These are phyloP conservation scores for Salicornia ramosissima DNA, from an alignment of 148 eudicot species.

Conservation along the genomic window DNA sequence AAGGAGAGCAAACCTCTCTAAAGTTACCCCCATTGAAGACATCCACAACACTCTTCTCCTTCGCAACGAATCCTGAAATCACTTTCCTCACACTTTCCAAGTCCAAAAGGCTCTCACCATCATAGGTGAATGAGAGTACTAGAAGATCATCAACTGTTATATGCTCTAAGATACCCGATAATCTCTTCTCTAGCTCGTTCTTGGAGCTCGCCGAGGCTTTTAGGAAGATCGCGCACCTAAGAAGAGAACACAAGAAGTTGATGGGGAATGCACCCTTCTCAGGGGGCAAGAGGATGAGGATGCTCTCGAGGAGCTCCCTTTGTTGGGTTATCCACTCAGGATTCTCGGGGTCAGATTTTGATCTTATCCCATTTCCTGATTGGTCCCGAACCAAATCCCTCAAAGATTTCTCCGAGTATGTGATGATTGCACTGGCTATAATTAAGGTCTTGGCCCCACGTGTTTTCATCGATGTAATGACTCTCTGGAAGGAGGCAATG, in stretches of 20 bases:
- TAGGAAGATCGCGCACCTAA: slow-evolving; percentile 62
- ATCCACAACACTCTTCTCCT: slow-evolving; percentile 81
- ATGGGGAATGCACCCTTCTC: slow-evolving; percentile 73
- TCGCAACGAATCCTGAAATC: slow-evolving; percentile 64
- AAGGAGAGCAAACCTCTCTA: slow-evolving; percentile 53
- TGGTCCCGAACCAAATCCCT: slow-evolving; percentile 63
- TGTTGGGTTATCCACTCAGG: slow-evolving; percentile 43
- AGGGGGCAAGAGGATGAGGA: slow-evolving; percentile 56
- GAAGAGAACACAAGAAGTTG: slow-evolving; percentile 72
- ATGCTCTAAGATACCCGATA: slow-evolving; percentile 66
- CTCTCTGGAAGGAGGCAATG: slow-evolving; percentile 51
- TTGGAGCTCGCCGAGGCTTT: slow-evolving; percentile 41
- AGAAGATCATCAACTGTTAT: slow-evolving; percentile 76
- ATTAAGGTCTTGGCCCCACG: slow-evolving; percentile 63
- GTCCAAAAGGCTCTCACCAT: slow-evolving; percentile 74
- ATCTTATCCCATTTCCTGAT: slow-evolving; percentile 45
- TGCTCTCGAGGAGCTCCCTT: slow-evolving; percentile 45
- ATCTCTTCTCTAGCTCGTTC: slow-evolving; percentile 70
- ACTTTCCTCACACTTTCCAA: slow-evolving; percentile 83
- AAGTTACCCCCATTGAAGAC: slow-evolving; percentile 81
- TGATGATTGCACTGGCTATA: slow-evolving; percentile 65
- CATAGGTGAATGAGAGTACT: slow-evolving; percentile 59
- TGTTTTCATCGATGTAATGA: slow-evolving; percentile 51
- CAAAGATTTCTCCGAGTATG: slow-evolving; percentile 67
- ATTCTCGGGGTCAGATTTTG: slow-evolving; percentile 20